Conservation (phyloP, 768 basidiomycete genomes). For the Suillus occidentalis region DNA sequence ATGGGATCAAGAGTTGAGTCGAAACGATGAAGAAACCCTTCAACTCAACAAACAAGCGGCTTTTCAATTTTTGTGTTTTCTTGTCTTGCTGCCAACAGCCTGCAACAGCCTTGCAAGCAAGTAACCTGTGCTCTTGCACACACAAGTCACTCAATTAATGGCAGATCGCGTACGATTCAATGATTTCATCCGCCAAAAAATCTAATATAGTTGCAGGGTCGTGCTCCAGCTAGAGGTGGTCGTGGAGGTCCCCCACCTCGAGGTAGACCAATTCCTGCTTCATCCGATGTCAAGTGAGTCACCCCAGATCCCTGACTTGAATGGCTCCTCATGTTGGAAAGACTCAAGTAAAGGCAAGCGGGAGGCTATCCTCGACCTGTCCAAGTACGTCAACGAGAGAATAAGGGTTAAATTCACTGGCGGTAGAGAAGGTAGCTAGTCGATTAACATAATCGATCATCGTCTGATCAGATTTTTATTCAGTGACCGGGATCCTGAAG, state of each 20-base stretch:
- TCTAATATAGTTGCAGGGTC: slow-evolving; percentile 48
- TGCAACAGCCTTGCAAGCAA: slow-evolving; percentile 5
- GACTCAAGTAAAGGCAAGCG: slow-evolving; percentile 51
- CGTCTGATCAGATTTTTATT: slow-evolving; percentile 3
- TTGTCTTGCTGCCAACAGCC: slow-evolving; percentile 1
- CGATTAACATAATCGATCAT: not conserved
- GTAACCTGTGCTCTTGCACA: not conserved
- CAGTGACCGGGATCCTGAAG: slow-evolving; percentile 91
- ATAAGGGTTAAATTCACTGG: slow-evolving; percentile 98
- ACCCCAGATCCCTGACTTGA: not conserved
- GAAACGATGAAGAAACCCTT: slow-evolving; percentile 6
- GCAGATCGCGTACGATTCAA: slow-evolving; percentile 28
- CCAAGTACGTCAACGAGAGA: slow-evolving; percentile 89
- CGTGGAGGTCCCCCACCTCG: slow-evolving; percentile 38
- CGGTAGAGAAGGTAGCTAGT: slow-evolving; percentile 79
- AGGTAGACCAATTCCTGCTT: slow-evolving; percentile 17
- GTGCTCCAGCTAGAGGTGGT: slow-evolving; percentile 53
- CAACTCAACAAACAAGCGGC: slow-evolving; percentile 26
- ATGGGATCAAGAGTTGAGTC: not conserved
- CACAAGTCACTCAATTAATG: slow-evolving; percentile 15
- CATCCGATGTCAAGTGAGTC: slow-evolving; percentile 30
- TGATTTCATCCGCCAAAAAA: not conserved
- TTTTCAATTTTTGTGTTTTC: slow-evolving; percentile 28
- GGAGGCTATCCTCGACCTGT: slow-evolving; percentile 93
- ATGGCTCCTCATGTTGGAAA: slow-evolving; percentile 27